Percentiles rank a stretch among this genome's conserved stretches.
phyloP scores from a whole-genome alignment of 2,329 filamentous ascomycete genomes.

The Macroventuria anomochaeta region DNA sequence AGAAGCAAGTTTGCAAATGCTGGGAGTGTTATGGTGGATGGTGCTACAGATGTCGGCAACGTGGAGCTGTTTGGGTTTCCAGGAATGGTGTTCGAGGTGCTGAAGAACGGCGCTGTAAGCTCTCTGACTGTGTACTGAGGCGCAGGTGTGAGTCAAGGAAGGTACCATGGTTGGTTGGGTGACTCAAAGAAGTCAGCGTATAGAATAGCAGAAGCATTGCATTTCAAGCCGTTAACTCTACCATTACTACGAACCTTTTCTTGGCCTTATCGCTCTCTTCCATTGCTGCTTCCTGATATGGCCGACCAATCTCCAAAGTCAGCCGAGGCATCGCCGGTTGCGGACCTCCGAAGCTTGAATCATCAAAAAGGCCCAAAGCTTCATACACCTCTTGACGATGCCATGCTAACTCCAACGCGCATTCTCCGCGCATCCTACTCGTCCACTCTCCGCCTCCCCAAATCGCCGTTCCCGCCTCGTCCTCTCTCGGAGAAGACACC shows the following conservation, averaged over 20 bases:
- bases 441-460: constrained; percentile 57
- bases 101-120: constrained; percentile 90
- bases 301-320: constrained; percentile 19
- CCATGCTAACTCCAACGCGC: constrained; percentile 49
- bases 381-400: constrained; percentile 38
- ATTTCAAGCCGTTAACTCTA: background rate
- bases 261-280: background rate
- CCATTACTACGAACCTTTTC: background rate
- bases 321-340: constrained; percentile 24
- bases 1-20: constrained; percentile 44
- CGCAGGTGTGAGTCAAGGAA: background rate
- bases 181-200: background rate
- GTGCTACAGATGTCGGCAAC: constrained; percentile 64
- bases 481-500: constrained; percentile 42
- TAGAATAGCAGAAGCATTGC: background rate
- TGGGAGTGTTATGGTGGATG: constrained; percentile 49
- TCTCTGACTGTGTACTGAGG: constrained; percentile 84
- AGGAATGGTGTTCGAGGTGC: constrained; percentile 90
- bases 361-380: constrained; percentile 22
- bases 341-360: constrained; percentile 9
- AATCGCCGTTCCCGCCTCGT: constrained; percentile 57
- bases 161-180: background rate
- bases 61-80: constrained; percentile 94
- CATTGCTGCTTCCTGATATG: background rate
- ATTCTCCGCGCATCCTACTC: constrained; percentile 51